These are phyloP conservation scores for Rhodotorula sp. DNA, from an alignment of 1,284 basidiomycete species.

Conservation along the genomic window DNA sequence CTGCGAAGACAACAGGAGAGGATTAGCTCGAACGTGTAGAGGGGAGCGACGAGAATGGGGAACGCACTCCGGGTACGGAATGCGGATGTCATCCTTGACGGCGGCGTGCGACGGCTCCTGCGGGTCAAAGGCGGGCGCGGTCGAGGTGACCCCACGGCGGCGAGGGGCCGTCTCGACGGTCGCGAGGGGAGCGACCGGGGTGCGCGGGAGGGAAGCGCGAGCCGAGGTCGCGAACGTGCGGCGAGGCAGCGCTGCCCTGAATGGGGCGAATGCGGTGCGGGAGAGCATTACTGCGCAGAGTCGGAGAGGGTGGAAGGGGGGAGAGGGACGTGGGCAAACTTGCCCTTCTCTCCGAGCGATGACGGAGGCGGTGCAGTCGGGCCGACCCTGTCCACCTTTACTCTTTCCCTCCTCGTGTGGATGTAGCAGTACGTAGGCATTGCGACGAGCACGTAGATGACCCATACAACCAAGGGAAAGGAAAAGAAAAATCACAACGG, in stretches of 20 bases:
- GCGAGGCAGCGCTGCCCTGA: conserved; percentile 2
- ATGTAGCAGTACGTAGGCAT: too few relatives aligned
- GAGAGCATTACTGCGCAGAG: not conserved
- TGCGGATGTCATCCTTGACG: conserved; percentile 28
- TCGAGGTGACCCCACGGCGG: conserved; percentile 4
- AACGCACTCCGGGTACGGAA: conserved; percentile 32
- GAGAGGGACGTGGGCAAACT: not conserved
- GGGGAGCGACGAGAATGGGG: not conserved
- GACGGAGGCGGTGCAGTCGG: too few relatives aligned
- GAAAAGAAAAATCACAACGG: too few relatives aligned
- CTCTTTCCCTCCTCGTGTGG: too few relatives aligned
- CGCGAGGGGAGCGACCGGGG: not conserved
- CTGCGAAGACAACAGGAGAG: not conserved
- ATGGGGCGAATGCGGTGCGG: not conserved
- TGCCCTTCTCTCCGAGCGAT: too few relatives aligned
- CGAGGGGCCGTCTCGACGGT: not conserved
- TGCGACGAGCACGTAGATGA: too few relatives aligned
- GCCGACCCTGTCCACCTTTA: too few relatives aligned
- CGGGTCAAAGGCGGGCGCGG: not conserved
- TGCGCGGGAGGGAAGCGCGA: not conserved
- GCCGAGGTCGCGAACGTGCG: conserved; percentile 6
- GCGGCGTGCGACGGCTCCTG: conserved; percentile 9
- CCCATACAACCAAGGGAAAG: too few relatives aligned
- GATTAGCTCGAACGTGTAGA: not conserved
- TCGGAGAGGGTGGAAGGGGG: not conserved